These are phyloP conservation scores for Panellus pusillus DNA, from an alignment of 768 basidiomycete species.

Conservation along the genomic window DNA sequence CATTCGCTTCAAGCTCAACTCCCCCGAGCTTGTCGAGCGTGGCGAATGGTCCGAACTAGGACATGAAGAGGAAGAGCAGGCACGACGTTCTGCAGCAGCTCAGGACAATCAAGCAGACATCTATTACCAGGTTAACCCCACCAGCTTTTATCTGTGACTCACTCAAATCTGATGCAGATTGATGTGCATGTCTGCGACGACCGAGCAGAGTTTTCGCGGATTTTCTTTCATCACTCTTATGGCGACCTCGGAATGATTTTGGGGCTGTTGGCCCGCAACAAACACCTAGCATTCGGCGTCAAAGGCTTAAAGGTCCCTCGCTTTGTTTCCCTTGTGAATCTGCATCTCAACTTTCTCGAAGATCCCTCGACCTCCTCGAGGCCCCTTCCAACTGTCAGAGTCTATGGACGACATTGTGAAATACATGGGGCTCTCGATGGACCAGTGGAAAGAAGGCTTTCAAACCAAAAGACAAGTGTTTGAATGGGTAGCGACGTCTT, in stretches of 20 bases:
- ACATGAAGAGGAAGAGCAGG: slow-evolving; percentile 29
- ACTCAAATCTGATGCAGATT: slow-evolving; percentile 37
- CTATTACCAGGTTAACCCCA: slow-evolving; percentile 42
- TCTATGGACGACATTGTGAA: slow-evolving; percentile 49
- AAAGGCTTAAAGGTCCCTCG: slow-evolving; percentile 57
- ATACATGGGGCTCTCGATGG: slow-evolving; percentile 60
- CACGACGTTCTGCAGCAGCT: slow-evolving; percentile 24
- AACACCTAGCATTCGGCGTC: slow-evolving; percentile 49
- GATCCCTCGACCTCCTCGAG: slow-evolving; percentile 42
- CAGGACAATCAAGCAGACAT: slow-evolving; percentile 29
- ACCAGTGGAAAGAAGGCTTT: slow-evolving; percentile 55
- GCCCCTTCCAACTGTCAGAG: slow-evolving; percentile 49
- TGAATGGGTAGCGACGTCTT: slow-evolving; percentile 54
- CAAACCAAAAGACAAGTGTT: slow-evolving; percentile 52
- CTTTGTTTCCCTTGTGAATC: not conserved
- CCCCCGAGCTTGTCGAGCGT: slow-evolving; percentile 22
- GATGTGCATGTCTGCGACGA: slow-evolving; percentile 63
- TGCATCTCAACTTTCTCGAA: slow-evolving; percentile 16
- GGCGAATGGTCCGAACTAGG: slow-evolving; percentile 40
- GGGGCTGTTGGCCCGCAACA: slow-evolving; percentile 51
- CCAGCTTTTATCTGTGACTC: not conserved
- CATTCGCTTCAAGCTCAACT: no score
- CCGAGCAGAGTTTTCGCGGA: slow-evolving; percentile 48
- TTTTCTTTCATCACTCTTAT: slow-evolving; percentile 59
- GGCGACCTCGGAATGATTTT: slow-evolving; percentile 76